Conservation (phyloP, 2,329 filamentous ascomycete species). For the Juglanconis juglandina region DNA sequence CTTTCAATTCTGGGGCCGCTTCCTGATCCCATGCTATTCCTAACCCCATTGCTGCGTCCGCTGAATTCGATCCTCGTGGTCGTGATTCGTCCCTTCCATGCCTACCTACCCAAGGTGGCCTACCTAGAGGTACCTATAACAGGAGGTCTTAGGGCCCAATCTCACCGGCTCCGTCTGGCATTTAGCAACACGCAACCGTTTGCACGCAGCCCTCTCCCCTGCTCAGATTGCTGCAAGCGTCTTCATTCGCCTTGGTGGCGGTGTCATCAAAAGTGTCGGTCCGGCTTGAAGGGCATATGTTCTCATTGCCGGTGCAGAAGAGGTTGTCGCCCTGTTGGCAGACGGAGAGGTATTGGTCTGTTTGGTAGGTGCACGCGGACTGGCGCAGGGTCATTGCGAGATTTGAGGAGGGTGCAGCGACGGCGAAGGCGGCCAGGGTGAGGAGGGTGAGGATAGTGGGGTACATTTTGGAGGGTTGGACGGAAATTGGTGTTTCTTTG, state of each 20-base stretch:
- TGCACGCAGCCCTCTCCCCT: not conserved
- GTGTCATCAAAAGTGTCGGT: not conserved
- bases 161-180: not conserved
- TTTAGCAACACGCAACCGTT: constrained; percentile 1
- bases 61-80: too few relatives aligned
- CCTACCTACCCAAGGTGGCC: too few relatives aligned
- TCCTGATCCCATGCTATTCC: too few relatives aligned
- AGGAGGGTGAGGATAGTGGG: not conserved
- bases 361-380: not conserved
- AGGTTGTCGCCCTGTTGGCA: not conserved
- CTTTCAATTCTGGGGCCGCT: too few relatives aligned
- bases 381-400: not conserved
- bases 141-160: too few relatives aligned
- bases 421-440: not conserved
- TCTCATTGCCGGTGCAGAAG: not conserved
- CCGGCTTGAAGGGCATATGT: not conserved
- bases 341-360: not conserved
- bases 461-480: not conserved
- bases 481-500: not conserved
- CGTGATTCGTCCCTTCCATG: too few relatives aligned
- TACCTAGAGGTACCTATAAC: too few relatives aligned
- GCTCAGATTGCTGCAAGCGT: not conserved
- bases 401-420: not conserved
- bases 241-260: constrained; percentile 1
- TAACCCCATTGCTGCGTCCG: too few relatives aligned